Base-by-base conservation (phyloP, 345 rosid species). In the Dimocarpus longan region DNA sequence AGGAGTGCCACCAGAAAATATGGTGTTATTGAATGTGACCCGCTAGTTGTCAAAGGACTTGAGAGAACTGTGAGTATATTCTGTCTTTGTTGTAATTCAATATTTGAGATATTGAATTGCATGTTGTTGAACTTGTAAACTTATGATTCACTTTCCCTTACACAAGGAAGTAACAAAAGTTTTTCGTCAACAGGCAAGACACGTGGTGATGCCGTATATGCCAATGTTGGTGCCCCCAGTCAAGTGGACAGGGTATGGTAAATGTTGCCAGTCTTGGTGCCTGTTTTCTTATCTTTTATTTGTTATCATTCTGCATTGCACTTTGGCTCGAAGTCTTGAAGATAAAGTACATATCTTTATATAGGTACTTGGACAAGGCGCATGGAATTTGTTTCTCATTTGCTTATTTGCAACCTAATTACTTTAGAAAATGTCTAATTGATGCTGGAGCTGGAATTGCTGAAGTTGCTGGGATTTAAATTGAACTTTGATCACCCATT, bases 211-310 rank as follows among this genome's bases (percentile, higher is more conserved):
- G 77, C 98, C 98, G 80, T 94, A 93, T 83, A 94, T 94, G 98
- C 99, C 98, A 84, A 96, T 96, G 99, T 81, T 96, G 93, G 90
- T 96, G 75, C 99, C 98, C 43, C 98, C 98, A 32, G 89, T 92
- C 84, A 90, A 89, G 78, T 96, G 99, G 99, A 89, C 92, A 46
- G 90, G 98, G 99, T 96, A 94, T 78, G 82, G 44, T 46, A 70
- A 56, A 48, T 76, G 50, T 78, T 64, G 65, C 54, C 66, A 75
- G 52, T 12, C 8, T 80, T 79, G 50, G 52, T 76, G 74, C 39
- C 62, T 68, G 80, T 80, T 79, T 50, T 60, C 59, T 68, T 66
- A 40, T 71, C 72, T 39, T 69, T 28, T 5, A 6, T 11, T 74
- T 65, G 37, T 43, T 52, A 46, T 79, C 18, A 63, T 71, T 57